These are phyloP conservation scores for Penicillium egyptiacum DNA, from an alignment of 495 filamentous ascomycete species.

Conservation along the genomic window DNA sequence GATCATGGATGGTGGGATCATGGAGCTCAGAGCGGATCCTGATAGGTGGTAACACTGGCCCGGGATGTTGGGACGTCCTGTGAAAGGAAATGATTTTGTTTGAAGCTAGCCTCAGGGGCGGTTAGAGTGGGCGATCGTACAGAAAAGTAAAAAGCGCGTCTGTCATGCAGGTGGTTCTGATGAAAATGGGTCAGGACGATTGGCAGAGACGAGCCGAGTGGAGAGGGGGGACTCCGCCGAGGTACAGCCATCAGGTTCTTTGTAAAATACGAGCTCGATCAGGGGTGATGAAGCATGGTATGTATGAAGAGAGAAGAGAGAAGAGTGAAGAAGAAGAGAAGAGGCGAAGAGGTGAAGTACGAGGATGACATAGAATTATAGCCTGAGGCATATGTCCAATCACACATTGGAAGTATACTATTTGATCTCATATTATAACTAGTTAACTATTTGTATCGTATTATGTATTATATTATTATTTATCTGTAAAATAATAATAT, in stretches of 20 bases:
- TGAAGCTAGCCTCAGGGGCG: slow-evolving; percentile 33
- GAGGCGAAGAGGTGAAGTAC: background rate
- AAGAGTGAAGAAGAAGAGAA: background rate
- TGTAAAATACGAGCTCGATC: background rate
- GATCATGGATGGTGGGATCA: slow-evolving; percentile 10
- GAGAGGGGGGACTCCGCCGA: slow-evolving; percentile 2
- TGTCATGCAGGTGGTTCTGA: slow-evolving; percentile 10
- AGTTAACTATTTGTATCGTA: too few relatives aligned
- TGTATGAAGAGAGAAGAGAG: background rate
- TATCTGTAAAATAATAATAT: background rate
- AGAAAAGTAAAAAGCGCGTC: slow-evolving; percentile 9
- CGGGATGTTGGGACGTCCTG: slow-evolving; percentile 35
- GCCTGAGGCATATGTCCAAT: background rate
- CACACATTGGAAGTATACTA: too few relatives aligned
- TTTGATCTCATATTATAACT: too few relatives aligned
- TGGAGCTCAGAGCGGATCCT: slow-evolving; percentile 12
- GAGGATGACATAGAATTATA: background rate
- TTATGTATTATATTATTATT: background rate
- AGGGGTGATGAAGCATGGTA: background rate
- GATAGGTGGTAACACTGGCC: slow-evolving; percentile 29
- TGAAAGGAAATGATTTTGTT: slow-evolving; percentile 29
- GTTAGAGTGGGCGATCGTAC: slow-evolving; percentile 27
- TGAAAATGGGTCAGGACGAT: slow-evolving; percentile 8
- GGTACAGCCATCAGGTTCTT: slow-evolving; percentile 5
- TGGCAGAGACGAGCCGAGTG: slow-evolving; percentile 5